These are phyloP conservation scores for Circinella minor DNA, from an alignment of 371 early-diverging fungal genomes.

Conservation along the genomic window DNA sequence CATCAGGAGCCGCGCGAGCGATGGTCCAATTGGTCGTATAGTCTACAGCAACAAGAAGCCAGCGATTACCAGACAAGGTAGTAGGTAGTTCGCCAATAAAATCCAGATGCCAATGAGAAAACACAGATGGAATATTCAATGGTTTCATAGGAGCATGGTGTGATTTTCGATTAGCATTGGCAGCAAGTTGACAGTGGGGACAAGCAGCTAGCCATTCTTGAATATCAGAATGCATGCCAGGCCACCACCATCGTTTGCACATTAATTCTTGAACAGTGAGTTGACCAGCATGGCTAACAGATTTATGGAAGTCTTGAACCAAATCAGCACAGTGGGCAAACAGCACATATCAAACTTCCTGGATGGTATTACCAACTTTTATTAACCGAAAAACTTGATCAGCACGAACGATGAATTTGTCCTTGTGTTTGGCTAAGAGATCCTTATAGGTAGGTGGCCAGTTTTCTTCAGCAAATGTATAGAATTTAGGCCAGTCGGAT, in stretches of 20 bases:
- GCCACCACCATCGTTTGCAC: conserved; percentile 32
- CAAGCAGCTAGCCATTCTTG: conserved; percentile 16
- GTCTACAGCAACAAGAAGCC: conserved; percentile 41
- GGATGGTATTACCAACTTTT: background rate
- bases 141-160: conserved; percentile 21
- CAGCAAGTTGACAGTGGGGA: conserved; percentile 23
- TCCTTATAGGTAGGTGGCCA: background rate
- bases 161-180: conserved; percentile 2
- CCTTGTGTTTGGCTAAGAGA: conserved; percentile 3
- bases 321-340: conserved; percentile 20
- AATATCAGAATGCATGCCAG: conserved; percentile 20
- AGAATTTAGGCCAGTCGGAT: conserved; percentile 28
- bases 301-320: conserved; percentile 16
- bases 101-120: conserved; percentile 36
- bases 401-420: conserved; percentile 8
- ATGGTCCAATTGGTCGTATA: conserved; percentile 42
- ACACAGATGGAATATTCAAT: conserved; percentile 10
- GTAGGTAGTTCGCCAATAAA: conserved; percentile 28
- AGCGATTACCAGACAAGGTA: conserved; percentile 12
- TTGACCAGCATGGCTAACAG: conserved; percentile 21
- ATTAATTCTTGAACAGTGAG: conserved; percentile 13
- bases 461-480: conserved; percentile 8
- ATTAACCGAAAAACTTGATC: conserved; percentile 9
- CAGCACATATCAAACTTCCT: conserved; percentile 9
- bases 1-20: conserved; percentile 36